Conservation (phyloP, 768 basidiomycete genomes). For the Roridomyces roridus region DNA sequence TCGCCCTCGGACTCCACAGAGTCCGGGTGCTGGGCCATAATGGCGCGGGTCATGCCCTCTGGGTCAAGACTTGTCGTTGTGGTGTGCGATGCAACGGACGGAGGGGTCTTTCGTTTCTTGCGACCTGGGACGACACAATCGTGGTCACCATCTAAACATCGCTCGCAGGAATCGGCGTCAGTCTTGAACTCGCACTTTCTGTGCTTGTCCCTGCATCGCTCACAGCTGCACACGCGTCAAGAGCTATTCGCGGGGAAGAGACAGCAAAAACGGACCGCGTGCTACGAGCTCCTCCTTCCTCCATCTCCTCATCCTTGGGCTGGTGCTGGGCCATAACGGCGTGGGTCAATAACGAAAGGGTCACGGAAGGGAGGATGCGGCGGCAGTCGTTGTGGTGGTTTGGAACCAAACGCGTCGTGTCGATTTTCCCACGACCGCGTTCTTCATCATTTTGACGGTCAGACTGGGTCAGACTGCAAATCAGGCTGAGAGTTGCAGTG, state of each 20-base stretch:
- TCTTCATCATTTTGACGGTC: too few relatives aligned
- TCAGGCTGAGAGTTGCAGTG: too few relatives aligned
- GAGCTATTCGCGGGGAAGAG: constrained; percentile 4
- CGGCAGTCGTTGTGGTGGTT: too few relatives aligned
- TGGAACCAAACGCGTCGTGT: too few relatives aligned
- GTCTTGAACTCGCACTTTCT: constrained; percentile 80
- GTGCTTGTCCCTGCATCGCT: constrained; percentile 70
- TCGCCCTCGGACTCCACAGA: constrained; percentile 39
- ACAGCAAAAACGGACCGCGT: constrained; percentile 48
- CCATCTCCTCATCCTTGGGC: constrained; percentile 40
- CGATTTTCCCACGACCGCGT: too few relatives aligned
- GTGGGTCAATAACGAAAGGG: too few relatives aligned
- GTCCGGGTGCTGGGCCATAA: too few relatives aligned
- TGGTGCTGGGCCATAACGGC: too few relatives aligned
- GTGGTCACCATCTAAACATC: constrained; percentile 72
- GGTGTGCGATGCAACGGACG: constrained; percentile 55
- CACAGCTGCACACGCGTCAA: constrained; percentile 48
- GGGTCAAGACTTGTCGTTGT: too few relatives aligned
- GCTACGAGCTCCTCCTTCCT: constrained; percentile 45
- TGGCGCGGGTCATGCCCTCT: too few relatives aligned
- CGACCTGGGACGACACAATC: constrained; percentile 85
- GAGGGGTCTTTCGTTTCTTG: constrained; percentile 81
- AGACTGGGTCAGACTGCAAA: too few relatives aligned
- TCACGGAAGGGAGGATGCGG: too few relatives aligned
- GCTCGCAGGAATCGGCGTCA: constrained; percentile 76